Base-by-base conservation (phyloP, 768 basidiomycete species). In the Coprinopsis marcescibilis region DNA sequence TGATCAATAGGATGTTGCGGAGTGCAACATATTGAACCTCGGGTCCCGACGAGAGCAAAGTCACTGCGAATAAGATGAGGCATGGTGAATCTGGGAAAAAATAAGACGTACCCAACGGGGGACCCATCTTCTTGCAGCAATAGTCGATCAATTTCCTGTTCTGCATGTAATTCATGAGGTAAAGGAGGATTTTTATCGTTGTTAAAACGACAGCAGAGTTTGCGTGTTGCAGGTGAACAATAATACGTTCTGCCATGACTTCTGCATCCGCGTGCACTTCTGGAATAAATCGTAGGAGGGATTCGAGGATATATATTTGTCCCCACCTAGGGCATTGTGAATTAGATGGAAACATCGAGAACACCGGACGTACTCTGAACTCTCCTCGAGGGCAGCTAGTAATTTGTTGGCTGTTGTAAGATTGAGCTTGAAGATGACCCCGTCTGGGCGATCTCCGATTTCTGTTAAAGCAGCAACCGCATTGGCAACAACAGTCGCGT, bases 101-200 rank as follows among this genome's bases (percentile, higher is more conserved):
- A 26, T 38, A 21, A 41, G 25, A 56, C 57, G 17, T 46, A 94
- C 95, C 95, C 64, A 99, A 67, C 19, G 96, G 96, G 11, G 96
- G 95, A 0, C 93, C 93, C 89, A 99, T 95, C 71, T 97, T 97
- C 65, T 88, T 84, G 68, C 96, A 96, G 55, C 96, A 85, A 54
- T 84, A 77, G 49, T 96, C 89, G 39, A 96, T 87, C 39, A 91
- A 67, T 33, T 73, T 77, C 48, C 88, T 80, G 61, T 89, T 85
- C 52, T 90, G 87, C 89, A 98, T 98, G 66, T 99, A 98, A 65
- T 98, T 99, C 95, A 99, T 98, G 50, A 98, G 71, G 60, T 95
- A 98, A 15, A 98, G 71, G 20, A 97, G 74, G 45, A 89, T 83
- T 68, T 99, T 98, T 75, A 98, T 89, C 12, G 93, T 88, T n/a